Conservation (phyloP, 2,329 filamentous ascomycete genomes). For the Verticillium alfalfae region DNA sequence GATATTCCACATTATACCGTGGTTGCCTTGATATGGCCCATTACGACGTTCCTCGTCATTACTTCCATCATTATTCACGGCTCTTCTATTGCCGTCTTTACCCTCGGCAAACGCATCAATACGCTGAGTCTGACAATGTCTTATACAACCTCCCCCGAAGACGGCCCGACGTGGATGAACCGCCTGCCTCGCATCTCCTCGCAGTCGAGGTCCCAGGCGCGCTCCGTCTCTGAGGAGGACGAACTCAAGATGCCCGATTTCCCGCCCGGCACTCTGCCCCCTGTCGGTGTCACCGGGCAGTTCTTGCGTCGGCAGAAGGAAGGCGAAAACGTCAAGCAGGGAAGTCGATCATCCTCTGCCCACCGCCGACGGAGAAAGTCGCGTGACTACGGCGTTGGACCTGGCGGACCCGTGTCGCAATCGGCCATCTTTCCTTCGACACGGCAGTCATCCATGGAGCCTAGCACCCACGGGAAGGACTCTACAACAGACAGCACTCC, state of each 20-base stretch:
- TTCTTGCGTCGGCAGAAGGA: constrained; percentile 82
- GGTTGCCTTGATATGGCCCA: constrained; percentile 88
- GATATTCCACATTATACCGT: constrained; percentile 58
- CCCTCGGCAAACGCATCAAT: constrained; percentile 95
- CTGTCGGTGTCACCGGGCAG: constrained; percentile 64
- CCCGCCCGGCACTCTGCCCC: constrained; percentile 66
- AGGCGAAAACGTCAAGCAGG: constrained; percentile 52
- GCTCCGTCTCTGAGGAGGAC: constrained; percentile 71
- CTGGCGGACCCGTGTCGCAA: constrained; percentile 82
- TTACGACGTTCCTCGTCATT: constrained; percentile 90
- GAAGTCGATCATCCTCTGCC: constrained; percentile 44
- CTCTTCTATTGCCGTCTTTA: constrained; percentile 97
- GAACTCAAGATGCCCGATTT: constrained; percentile 55
- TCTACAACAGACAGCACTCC: constrained; percentile 1
- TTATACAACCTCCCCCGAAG: constrained; percentile 84
- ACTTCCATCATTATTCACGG: constrained; percentile 93
- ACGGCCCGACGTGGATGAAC: constrained; percentile 92
- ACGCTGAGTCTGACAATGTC: constrained; percentile 93
- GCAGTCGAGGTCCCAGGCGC: constrained; percentile 73
- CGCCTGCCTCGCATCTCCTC: constrained; percentile 69
- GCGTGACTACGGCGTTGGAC: constrained; percentile 66
- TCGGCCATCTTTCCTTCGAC: constrained; percentile 76
- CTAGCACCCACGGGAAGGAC: constrained; percentile 9
- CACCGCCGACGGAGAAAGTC: constrained; percentile 61
- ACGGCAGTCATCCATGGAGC: constrained; percentile 24